Conservation (phyloP, 805 yeast species). For the Priceomyces medius region DNA sequence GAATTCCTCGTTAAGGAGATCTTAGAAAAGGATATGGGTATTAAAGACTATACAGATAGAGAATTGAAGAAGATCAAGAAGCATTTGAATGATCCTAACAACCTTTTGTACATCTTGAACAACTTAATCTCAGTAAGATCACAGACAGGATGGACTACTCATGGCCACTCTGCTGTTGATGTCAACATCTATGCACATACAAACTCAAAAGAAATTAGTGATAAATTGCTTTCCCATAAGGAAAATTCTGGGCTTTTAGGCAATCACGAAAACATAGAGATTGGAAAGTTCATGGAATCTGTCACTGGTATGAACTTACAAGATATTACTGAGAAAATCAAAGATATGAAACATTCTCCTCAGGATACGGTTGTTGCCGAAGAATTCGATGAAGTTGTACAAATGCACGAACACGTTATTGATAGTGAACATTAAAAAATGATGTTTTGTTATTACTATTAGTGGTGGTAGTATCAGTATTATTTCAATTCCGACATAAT, state of each 20-base stretch:
- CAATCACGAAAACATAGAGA: constrained; percentile 82
- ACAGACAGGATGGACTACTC: constrained; percentile 94
- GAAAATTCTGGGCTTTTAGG: constrained; percentile 56
- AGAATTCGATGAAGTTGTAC: background rate
- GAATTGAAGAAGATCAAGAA: constrained; percentile 41
- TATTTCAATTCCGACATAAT: too few relatives aligned
- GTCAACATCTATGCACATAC: constrained; percentile 86
- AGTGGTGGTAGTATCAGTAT: too few relatives aligned
- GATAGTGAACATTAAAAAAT: background rate
- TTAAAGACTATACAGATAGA: constrained; percentile 50
- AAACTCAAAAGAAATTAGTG: constrained; percentile 48
- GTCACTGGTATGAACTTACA: constrained; percentile 49
- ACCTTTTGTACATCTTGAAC: constrained; percentile 54
- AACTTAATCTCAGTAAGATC: constrained; percentile 78
- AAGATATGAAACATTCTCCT: constrained; percentile 51
- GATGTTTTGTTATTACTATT: too few relatives aligned
- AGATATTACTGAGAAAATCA: constrained; percentile 48
- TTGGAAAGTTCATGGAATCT: constrained; percentile 70
- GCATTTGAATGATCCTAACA: constrained; percentile 26
- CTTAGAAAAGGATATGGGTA: constrained; percentile 65
- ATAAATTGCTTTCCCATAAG: constrained; percentile 28
- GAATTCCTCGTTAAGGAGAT: constrained; percentile 53
- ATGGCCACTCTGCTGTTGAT: constrained; percentile 95
- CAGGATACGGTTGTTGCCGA: background rate
- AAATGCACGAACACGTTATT: constrained; percentile 3